phyloP scores from a whole-genome alignment of 352 stramenopile species.

The Elongisporangium prolatum region DNA sequence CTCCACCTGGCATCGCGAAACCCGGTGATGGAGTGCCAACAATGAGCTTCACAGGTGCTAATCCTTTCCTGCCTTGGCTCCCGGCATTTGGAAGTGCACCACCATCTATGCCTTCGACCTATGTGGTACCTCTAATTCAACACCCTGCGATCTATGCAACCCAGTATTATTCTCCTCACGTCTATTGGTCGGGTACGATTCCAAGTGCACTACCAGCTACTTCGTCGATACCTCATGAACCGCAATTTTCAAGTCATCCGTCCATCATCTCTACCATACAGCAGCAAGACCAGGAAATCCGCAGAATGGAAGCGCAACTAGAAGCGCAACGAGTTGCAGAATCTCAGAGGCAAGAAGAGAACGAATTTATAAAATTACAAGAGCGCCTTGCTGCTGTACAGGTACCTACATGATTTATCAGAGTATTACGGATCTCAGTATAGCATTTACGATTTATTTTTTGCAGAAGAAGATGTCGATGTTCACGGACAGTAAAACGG shows the following conservation, averaged over 20 bases:
- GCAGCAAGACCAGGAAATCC: slow-evolving; percentile 14
- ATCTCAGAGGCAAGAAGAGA: slow-evolving; percentile 6
- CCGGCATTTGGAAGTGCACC: not conserved
- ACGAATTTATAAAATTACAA: slow-evolving; percentile 9
- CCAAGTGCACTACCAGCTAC: not conserved
- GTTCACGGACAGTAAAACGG: not conserved
- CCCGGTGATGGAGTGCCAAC: not conserved
- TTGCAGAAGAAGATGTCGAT: not conserved
- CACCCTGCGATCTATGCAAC: not conserved
- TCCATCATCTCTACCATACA: not conserved
- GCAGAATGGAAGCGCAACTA: slow-evolving; percentile 12
- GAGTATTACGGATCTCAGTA: not conserved
- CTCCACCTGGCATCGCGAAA: not conserved
- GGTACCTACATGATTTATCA: slow-evolving; percentile 2
- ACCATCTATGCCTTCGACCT: not conserved
- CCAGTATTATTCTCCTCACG: not conserved
- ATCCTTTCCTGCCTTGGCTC: not conserved
- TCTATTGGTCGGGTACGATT: not conserved
- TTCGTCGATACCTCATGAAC: not conserved
- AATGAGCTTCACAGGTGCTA: not conserved
- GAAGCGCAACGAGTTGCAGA: slow-evolving; percentile 4
- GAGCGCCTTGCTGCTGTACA: slow-evolving; percentile 7
- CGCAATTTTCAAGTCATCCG: not conserved
- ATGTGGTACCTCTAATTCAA: not conserved
- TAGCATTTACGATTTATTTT: not conserved